Conservation (phyloP, 139 green algal species). For the Pleodorina starrii region DNA sequence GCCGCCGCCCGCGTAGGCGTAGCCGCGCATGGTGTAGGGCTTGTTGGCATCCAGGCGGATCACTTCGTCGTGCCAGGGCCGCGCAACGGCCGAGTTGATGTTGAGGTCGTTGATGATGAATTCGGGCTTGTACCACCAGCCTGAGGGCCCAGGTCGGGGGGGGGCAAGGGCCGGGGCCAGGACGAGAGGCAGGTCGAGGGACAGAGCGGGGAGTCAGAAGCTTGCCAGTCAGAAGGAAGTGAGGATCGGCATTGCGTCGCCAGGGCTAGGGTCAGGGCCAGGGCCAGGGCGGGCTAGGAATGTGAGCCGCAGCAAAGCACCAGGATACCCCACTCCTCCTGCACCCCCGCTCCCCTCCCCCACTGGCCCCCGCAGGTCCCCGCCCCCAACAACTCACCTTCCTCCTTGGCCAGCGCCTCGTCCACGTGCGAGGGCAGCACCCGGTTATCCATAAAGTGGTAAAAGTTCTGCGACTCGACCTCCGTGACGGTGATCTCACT, state of each 20-base stretch:
- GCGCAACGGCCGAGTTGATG: conserved; percentile 93
- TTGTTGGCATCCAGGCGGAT: conserved; percentile 72
- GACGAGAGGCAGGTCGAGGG: no score
- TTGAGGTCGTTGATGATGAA: conserved; percentile 99
- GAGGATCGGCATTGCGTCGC: no score
- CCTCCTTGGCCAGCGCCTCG: conserved; percentile 86
- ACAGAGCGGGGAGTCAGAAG: no score
- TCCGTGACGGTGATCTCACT: conserved; percentile 82
- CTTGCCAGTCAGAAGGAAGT: no score
- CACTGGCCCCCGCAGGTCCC: not conserved
- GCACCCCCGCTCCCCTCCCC: not conserved
- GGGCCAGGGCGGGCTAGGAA: no score
- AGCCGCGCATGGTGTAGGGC: conserved; percentile 82
- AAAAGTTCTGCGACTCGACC: conserved; percentile 92
- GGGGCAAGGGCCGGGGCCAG: no score
- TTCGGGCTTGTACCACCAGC: conserved; percentile 98
- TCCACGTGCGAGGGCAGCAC: conserved; percentile 96
- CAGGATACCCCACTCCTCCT: no score
- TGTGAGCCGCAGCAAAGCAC: no score
- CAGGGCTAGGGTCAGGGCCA: no score
- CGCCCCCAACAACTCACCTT: conserved; percentile 69
- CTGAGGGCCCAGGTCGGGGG: conserved; percentile 50
- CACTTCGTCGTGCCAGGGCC: conserved; percentile 92
- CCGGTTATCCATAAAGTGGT: conserved; percentile 98
- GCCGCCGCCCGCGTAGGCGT: conserved; percentile 91